These are phyloP conservation scores for Fusarium setosum DNA, from an alignment of 2,329 filamentous ascomycete species.

Conservation along the genomic window DNA sequence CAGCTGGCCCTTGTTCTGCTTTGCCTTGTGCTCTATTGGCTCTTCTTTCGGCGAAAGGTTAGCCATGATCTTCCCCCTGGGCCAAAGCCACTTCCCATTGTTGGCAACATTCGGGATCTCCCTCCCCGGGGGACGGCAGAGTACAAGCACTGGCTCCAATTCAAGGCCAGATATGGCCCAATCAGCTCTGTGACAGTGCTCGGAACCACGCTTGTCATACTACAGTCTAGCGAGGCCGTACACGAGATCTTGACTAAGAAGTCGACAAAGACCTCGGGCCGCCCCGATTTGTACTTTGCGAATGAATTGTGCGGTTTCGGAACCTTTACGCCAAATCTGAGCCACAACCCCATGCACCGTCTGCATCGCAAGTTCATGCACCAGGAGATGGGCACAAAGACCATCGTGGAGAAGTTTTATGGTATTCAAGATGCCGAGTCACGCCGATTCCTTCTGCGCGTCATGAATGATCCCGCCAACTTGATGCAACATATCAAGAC, in stretches of 20 bases:
- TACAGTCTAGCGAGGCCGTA: conserved; percentile 51
- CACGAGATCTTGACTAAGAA: conserved; percentile 51
- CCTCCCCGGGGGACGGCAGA: conserved; percentile 51
- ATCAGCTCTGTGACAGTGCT: conserved; percentile 54
- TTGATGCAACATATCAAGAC: conserved; percentile 42
- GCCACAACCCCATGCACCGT: conserved; percentile 33
- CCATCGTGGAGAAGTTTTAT: conserved; percentile 22
- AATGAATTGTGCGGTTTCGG: conserved; percentile 41
- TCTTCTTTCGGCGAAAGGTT: conserved; percentile 10
- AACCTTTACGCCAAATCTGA: conserved; percentile 15
- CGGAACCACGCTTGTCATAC: conserved; percentile 53
- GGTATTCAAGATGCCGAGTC: conserved; percentile 43
- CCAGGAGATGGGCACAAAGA: conserved; percentile 43
- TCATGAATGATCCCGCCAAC: conserved; percentile 33
- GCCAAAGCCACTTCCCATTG: conserved; percentile 57
- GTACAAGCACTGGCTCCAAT: conserved; percentile 54
- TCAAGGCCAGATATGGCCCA: conserved; percentile 52
- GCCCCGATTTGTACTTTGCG: conserved; percentile 40
- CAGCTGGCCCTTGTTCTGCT: neutral
- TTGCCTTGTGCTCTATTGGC: conserved; percentile 9
- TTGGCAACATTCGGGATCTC: conserved; percentile 63
- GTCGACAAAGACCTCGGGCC: conserved; percentile 46
- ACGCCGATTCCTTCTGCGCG: conserved; percentile 37
- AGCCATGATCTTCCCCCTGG: conserved; percentile 55
- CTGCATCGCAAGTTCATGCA: conserved; percentile 45